These are phyloP conservation scores for Colletotrichum acutatum DNA, from an alignment of 2,329 filamentous ascomycete species.

Conservation along the genomic window DNA sequence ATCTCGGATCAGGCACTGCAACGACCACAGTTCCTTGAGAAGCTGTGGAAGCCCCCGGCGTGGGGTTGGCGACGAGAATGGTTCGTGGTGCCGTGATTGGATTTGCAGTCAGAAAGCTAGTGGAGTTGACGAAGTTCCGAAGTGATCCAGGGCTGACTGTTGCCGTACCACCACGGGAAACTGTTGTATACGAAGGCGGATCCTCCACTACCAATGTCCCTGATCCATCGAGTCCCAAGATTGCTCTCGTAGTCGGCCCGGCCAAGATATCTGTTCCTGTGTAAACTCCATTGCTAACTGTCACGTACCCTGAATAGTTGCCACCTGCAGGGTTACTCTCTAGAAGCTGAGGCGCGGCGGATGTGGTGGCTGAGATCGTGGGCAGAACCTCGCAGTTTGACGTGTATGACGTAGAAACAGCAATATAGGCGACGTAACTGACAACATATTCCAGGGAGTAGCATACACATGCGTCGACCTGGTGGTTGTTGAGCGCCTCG, in stretches of 20 bases:
- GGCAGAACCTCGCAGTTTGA: constrained; percentile 21
- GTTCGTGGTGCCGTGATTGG: constrained; percentile 24
- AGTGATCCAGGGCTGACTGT: not conserved
- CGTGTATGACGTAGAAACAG: constrained; percentile 24
- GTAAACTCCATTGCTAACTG: constrained; percentile 12
- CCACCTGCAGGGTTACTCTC: not conserved
- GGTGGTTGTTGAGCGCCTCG: constrained; percentile 21
- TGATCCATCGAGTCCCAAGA: not conserved
- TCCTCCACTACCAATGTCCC: constrained; percentile 17
- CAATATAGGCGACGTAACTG: constrained; percentile 31
- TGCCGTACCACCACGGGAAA: constrained; percentile 6
- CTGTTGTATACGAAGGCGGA: constrained; percentile 23
- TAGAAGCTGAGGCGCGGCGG: not conserved
- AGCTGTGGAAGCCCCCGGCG: not conserved
- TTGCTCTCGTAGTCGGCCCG: constrained; percentile 18
- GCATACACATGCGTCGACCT: constrained; percentile 24
- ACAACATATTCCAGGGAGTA: constrained; percentile 26
- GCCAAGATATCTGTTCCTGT: constrained; percentile 11
- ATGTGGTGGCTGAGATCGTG: not conserved
- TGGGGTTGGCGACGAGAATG: constrained; percentile 13
- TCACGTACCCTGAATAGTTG: constrained; percentile 20
- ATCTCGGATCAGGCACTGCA: constrained; percentile 14
- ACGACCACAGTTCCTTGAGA: constrained; percentile 26
- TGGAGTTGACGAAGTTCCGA: constrained; percentile 6
- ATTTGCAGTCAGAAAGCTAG: constrained; percentile 15